A percentile compares a stretch with the other conserved stretches of the same genome.
These are phyloP conservation scores for Talaromyces pinophilus DNA, from an alignment of 2,329 filamentous ascomycete genomes.

Conservation along the genomic window DNA sequence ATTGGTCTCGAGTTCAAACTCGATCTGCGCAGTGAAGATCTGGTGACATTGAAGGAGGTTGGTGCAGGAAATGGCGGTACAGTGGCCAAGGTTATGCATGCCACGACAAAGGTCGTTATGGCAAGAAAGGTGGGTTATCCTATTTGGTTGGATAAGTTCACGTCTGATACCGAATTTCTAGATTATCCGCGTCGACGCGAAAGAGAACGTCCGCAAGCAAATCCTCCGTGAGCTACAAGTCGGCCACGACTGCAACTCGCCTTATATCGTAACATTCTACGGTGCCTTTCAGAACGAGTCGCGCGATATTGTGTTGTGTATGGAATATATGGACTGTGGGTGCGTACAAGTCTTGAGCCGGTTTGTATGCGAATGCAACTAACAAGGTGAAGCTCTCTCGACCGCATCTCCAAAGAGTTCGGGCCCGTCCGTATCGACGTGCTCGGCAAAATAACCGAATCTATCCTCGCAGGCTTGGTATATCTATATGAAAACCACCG, in stretches of 20 bases:
- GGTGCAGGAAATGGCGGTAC: constrained; percentile 96
- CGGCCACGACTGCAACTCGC: constrained; percentile 96
- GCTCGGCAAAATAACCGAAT: constrained; percentile 94
- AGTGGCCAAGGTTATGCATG: constrained; percentile 96
- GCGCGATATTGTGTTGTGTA: constrained; percentile 98
- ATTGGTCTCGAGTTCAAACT: constrained; percentile 97
- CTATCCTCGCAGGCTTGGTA: constrained; percentile 85
- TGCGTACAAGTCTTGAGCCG: constrained; percentile 52
- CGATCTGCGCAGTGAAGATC: constrained; percentile 85
- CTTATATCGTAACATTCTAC: constrained; percentile 97
- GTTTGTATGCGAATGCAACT: constrained; percentile 18
- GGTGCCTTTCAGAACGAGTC: constrained; percentile 95
- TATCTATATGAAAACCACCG: constrained; percentile 95
- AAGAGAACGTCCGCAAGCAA: constrained; percentile 93
- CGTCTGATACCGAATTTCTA: constrained; percentile 41
- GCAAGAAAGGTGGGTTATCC: constrained; percentile 76
- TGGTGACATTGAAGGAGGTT: constrained; percentile 90
- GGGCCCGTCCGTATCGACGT: constrained; percentile 95
- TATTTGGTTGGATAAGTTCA: neutral
- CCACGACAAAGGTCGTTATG: constrained; percentile 94
- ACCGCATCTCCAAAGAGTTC: constrained; percentile 91
- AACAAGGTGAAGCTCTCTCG: constrained; percentile 68
- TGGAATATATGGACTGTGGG: constrained; percentile 99
- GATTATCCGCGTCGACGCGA: constrained; percentile 98
- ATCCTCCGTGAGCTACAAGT: constrained; percentile 97